A percentile compares a stretch with the other conserved stretches of the same genome.
Evolutionary conservation across 805 yeast species (phyloP).

Genomic region (Metschnikowia henanensis): DNA sequence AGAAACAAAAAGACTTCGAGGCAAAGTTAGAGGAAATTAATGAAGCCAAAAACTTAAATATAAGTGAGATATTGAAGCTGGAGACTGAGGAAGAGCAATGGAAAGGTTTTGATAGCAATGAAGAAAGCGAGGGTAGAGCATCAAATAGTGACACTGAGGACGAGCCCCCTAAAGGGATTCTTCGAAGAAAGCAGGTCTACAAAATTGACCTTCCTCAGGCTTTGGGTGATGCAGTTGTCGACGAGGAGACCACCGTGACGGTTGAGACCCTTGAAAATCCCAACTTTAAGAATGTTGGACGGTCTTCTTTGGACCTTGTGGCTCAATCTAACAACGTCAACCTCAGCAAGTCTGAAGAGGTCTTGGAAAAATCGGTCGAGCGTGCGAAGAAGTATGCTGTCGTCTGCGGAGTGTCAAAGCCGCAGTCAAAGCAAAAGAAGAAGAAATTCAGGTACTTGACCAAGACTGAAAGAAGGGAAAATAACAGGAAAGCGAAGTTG

Average conservation of each 20-base stretch:
- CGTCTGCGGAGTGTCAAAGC: slow-evolving; percentile 51
- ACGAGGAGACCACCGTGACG: slow-evolving; percentile 48
- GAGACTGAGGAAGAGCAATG: slow-evolving; percentile 29
- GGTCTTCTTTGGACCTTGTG: slow-evolving; percentile 36
- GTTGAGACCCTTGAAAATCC: slow-evolving; percentile 60
- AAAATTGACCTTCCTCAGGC: slow-evolving; percentile 26
- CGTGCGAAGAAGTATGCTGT: slow-evolving; percentile 85
- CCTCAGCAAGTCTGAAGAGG: slow-evolving; percentile 61
- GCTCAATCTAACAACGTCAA: slow-evolving; percentile 74
- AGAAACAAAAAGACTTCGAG: slow-evolving; percentile 63
- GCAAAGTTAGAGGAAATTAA: slow-evolving; percentile 61
- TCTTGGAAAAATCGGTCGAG: slow-evolving; percentile 70
- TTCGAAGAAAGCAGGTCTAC: slow-evolving; percentile 31
- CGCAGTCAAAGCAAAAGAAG: slow-evolving; percentile 30
- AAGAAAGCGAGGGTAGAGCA: slow-evolving; percentile 4
- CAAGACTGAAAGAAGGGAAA: slow-evolving; percentile 68
- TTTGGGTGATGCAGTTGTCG: slow-evolving; percentile 40
- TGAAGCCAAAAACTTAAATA: slow-evolving; percentile 34
- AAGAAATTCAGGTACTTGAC: slow-evolving; percentile 86
- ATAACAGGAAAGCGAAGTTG: slow-evolving; percentile 35
- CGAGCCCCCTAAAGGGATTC: slow-evolving; percentile 19
- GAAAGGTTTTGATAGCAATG: slow-evolving; percentile 37
- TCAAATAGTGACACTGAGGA: slow-evolving; percentile 7
- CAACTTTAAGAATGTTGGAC: slow-evolving; percentile 29
- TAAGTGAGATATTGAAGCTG: slow-evolving; percentile 17